Evolutionary conservation across 495 filamentous ascomycete species (phyloP), one percentile per base, ranked within the genome.

Genomic region (Hypoxylon rickii): DNA sequence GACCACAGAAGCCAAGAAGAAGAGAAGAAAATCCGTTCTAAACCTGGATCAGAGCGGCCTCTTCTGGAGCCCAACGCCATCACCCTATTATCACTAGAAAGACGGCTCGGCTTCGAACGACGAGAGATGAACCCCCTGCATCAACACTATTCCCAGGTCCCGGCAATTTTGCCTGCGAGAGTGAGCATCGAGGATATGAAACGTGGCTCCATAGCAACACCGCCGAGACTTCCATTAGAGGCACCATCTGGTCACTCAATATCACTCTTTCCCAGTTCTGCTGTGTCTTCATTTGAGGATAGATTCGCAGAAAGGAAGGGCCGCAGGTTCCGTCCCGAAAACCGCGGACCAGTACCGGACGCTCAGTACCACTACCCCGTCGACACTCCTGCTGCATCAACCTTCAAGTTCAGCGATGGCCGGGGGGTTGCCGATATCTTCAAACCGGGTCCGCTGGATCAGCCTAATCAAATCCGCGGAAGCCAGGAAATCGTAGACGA

Each of bases 71-170:
- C 58, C 0, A 37, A 50, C 10, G n/a, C 61, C 2, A 13, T 37
- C 21, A 66, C 65, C 16, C 48, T 40, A 29, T 21, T 58, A 17
- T 57, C 63, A 11, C 51, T 68, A 39, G 51, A 51, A 42, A 58
- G 52, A 7, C 53, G 44, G 33, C 6, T 0, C 0, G 17, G 21
- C 0, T 19, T 40, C 15, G 47, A 42, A 43, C 37, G 44, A 22
- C 44, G 17, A 39, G 51, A 45, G 24, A 16, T 46, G 12, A n/a
- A 45, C 26, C 6, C 13, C 7, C 11, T 45, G 0, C 58, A 55
- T 13, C n/a, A 10, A 1, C 21, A 39, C n/a, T 65, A 59, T 37
- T 45, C 58, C 0, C 45, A 24, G 7, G 8, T 40, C 12, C 58
- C 63, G 7, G 17, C 21, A 1, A 16, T 1, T 4, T 18, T 58